Evolutionary conservation across 345 rosid species (phyloP).

Genomic region (Lumnitzera littorea): DNA sequence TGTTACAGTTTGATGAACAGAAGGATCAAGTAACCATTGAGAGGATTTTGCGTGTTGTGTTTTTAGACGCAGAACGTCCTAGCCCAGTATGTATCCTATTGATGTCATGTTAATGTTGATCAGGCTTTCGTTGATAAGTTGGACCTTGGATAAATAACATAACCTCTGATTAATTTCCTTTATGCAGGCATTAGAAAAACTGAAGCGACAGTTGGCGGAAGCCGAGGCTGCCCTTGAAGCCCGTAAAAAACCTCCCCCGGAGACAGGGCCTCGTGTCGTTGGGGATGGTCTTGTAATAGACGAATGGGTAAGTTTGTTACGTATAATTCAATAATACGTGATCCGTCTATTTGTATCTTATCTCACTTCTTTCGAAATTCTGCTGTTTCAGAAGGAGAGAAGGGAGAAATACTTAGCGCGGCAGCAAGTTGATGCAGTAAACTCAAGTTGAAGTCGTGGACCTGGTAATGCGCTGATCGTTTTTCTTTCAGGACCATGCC

Average conservation of each 20-base stretch:
- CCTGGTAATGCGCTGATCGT: background rate
- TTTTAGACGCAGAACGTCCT: conserved; percentile 60
- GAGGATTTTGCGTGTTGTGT: conserved; percentile 70
- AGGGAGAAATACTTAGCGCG: conserved; percentile 91
- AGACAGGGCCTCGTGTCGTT: conserved; percentile 63
- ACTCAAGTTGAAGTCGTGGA: conserved; percentile 11
- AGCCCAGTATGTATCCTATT: conserved; percentile 51
- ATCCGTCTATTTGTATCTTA: background rate
- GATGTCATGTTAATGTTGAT: background rate
- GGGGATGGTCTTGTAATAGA: conserved; percentile 97
- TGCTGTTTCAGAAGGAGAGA: conserved; percentile 67
- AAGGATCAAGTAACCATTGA: conserved; percentile 78
- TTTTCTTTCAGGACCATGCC: background rate
- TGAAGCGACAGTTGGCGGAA: conserved; percentile 76
- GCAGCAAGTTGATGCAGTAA: conserved; percentile 62
- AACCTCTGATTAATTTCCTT: conserved; percentile 2
- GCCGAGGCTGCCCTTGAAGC: conserved; percentile 93
- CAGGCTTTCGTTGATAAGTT: no score
- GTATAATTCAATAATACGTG: background rate
- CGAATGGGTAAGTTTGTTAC: conserved; percentile 65
- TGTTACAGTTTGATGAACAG: conserved; percentile 90
- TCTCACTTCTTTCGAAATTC: background rate
- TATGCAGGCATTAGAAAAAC: conserved; percentile 63
- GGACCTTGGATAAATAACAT: no score
- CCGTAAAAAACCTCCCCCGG: conserved; percentile 80